Evolutionary conservation across 352 stramenopile species (phyloP).

Genomic region (Globisporangium sylvaticum): DNA sequence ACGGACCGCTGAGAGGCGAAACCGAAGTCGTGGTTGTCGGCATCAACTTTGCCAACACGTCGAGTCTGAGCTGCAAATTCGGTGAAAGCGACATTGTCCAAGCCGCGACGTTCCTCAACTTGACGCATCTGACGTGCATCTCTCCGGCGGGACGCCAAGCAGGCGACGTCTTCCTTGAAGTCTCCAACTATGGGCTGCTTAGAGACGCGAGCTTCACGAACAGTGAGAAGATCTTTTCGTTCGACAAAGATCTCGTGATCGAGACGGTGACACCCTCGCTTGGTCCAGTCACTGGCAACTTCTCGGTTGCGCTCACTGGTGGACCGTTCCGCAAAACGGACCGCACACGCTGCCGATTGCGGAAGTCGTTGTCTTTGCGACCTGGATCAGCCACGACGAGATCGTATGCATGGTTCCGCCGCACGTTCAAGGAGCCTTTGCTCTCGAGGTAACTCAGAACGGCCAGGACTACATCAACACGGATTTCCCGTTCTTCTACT

Average conservation of each 20-base stretch:
- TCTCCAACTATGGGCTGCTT: constrained; percentile 63
- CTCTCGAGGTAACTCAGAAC: constrained; percentile 88
- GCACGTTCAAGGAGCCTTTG: constrained; percentile 61
- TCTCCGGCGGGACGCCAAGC: constrained; percentile 35
- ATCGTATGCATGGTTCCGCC: constrained; percentile 79
- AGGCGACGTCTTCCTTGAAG: constrained; percentile 51
- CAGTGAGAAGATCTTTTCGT: constrained; percentile 64
- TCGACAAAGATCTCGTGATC: constrained; percentile 69
- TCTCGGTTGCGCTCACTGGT: constrained; percentile 82
- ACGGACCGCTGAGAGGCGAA: constrained; percentile 73
- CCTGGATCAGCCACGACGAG: constrained; percentile 60
- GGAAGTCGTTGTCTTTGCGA: constrained; percentile 49
- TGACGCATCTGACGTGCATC: constrained; percentile 64
- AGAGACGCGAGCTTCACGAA: constrained; percentile 33
- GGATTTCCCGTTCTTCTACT: constrained; percentile 75
- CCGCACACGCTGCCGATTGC: constrained; percentile 88
- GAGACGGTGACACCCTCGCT: constrained; percentile 71
- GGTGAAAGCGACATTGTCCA: constrained; percentile 31
- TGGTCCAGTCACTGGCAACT: constrained; percentile 79
- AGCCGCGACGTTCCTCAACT: constrained; percentile 58
- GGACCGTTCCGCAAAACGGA: constrained; percentile 73
- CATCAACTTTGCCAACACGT: constrained; percentile 73
- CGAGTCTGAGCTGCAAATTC: constrained; percentile 66
- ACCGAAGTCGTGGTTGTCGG: constrained; percentile 81
- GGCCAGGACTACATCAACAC: constrained; percentile 88